Base-by-base conservation (phyloP, 2,329 filamentous ascomycete genomes). In the Mycosphaerelloides madeirae region DNA sequence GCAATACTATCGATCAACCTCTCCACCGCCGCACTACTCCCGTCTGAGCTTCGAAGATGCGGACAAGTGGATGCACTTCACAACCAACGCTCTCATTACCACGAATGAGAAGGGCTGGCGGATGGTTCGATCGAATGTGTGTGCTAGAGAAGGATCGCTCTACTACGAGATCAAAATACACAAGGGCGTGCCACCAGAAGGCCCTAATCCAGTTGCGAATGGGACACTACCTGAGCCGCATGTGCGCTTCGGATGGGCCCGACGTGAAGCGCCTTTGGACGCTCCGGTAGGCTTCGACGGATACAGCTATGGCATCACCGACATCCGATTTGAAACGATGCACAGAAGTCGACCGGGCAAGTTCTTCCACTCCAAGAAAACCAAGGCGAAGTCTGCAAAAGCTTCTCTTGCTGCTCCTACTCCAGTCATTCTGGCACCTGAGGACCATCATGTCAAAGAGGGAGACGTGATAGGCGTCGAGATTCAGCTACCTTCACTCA, bases 111-210 rank as follows among this genome's bases (percentile, higher is more conserved):
- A 95, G 66, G 90, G 93, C 7, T 96, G 93, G 76, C 80, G 94
- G 47, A 93, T 91, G 75, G 84, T 86, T 2, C 81, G 91, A 31
- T 89, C 87, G 11, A 98, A 98, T 59, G 84, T 97, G 0, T 88
- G 86, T 18, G 86, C 90, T 3, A 77, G 93, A 35, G 87, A 97
- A 66, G 93, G 93, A 1, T 80, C 86, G 25, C 88, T 87, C 74
- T 98, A 94, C 66, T 98, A 89, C 75, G 93, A 98, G 68, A 89
- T 91, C 66, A 90, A 86, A 60, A 81, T 98, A 42, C 83, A 90
- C 8, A 81, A 83, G 53, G 93, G 93, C 29, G 81, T 87, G 32
- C 72, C 79, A 2, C 66, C 67, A 38, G 59, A 66, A 35, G 71
- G 68, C 6, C 68, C 69, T 16, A 65, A 66, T 15, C 61, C 63